Percentiles rank a stretch among this genome's conserved stretches.
Evolutionary conservation across 257 asterid species (phyloP).

Genomic region (Solanum okadae): DNA sequence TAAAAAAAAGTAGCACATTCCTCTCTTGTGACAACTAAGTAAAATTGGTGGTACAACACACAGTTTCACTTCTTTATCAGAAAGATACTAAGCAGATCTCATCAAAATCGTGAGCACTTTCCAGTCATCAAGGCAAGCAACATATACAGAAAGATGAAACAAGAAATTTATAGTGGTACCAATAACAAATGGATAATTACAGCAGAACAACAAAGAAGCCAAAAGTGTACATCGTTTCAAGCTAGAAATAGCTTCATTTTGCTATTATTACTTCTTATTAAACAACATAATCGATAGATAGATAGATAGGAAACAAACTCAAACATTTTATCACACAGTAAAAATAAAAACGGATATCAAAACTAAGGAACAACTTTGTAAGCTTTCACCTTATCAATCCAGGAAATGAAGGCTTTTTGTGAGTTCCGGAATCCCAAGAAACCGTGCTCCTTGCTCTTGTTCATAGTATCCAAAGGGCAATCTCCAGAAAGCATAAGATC

Average conservation of each 20-base stretch:
- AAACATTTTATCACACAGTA: not conserved
- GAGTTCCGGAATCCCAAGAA: constrained; percentile 87
- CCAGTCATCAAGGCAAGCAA: not conserved
- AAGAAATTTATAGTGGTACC: not conserved
- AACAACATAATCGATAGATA: not conserved
- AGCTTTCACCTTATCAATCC: constrained; percentile 84
- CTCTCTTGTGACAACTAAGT: not conserved
- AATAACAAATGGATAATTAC: not conserved
- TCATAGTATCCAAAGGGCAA: constrained; percentile 56
- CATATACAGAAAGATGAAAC: not conserved
- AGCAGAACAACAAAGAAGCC: not conserved
- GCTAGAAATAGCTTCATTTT: not conserved
- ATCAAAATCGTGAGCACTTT: not conserved
- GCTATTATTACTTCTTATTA: not conserved
- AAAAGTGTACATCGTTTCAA: not conserved
- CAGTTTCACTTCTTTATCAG: not conserved
- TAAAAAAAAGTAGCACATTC: not conserved
- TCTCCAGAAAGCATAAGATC: constrained; percentile 26
- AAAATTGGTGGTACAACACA: not conserved
- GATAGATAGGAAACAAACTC: not conserved
- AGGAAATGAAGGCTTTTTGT: constrained; percentile 55
- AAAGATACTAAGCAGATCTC: not conserved
- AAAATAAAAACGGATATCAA: not conserved
- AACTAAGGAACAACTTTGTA: constrained; percentile 63
- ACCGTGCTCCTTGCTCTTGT: constrained; percentile 96